phyloP scores from a whole-genome alignment of 345 rosid species.

The Moricandia moricandioides region DNA sequence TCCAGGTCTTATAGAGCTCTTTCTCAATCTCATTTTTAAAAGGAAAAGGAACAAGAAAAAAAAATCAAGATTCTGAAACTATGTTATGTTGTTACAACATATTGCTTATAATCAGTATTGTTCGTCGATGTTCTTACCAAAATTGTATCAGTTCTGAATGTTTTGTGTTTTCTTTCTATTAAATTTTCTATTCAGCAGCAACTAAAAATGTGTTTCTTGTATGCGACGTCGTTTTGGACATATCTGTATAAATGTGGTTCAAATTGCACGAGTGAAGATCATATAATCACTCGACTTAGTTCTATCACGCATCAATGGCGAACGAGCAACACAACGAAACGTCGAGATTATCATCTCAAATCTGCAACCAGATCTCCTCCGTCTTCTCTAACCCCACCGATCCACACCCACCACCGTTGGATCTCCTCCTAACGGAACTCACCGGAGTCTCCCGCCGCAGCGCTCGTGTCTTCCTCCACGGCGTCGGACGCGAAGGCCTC shows the following conservation, averaged over 20 bases:
- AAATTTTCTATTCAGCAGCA: not conserved
- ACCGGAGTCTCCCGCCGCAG: conserved; percentile 44
- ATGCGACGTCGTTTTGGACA: not conserved
- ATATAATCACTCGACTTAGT: not conserved
- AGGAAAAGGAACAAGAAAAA: not conserved
- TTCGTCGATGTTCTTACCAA: not conserved
- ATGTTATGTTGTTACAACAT: not conserved
- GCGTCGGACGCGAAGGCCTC: conserved; percentile 85
- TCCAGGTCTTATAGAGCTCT: conserved; percentile 11
- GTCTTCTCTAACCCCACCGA: conserved; percentile 52
- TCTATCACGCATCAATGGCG: conserved; percentile 19
- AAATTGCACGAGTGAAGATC: not conserved
- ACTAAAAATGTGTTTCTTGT: not conserved
- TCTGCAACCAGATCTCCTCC: conserved; percentile 61
- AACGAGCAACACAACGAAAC: conserved; percentile 15
- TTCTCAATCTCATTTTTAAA: not conserved
- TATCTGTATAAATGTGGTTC: conserved; percentile 5
- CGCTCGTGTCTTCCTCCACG: conserved; percentile 68
- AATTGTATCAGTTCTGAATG: not conserved
- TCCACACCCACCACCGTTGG: conserved; percentile 52
- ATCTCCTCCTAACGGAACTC: conserved; percentile 51
- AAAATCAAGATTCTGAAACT: not conserved
- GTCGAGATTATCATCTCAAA: conserved; percentile 50
- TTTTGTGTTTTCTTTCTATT: not conserved
- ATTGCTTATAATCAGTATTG: not conserved